Evolutionary conservation across 352 stramenopile species (phyloP).

Genomic region (Phytophthora palmivora): DNA sequence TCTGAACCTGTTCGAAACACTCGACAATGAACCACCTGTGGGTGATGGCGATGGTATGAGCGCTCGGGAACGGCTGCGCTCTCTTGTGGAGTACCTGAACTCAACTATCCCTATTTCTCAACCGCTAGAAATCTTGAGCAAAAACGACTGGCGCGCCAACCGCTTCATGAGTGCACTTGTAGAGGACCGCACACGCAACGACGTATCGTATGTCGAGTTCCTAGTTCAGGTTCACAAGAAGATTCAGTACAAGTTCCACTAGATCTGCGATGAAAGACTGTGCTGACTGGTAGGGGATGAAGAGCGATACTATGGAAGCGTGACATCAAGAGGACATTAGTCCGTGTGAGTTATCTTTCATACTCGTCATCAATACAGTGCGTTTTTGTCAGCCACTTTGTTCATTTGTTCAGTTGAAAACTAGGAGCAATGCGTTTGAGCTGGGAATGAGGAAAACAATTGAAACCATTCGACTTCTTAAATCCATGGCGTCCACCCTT

Average conservation of each 20-base stretch:
- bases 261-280: slow-evolving; percentile 36
- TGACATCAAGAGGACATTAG: slow-evolving; percentile 24
- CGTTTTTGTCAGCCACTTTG: slow-evolving; percentile 32
- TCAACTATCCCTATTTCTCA: slow-evolving; percentile 85
- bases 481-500: slow-evolving; percentile 91
- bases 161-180: slow-evolving; percentile 89
- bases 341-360: slow-evolving; percentile 11
- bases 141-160: slow-evolving; percentile 85
- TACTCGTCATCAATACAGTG: slow-evolving; percentile 39
- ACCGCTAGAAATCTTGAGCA: slow-evolving; percentile 84
- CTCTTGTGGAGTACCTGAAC: slow-evolving; percentile 81
- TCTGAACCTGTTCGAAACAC: slow-evolving; percentile 68
- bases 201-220: slow-evolving; percentile 92
- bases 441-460: neutral
- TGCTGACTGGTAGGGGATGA: slow-evolving; percentile 16
- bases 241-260: slow-evolving; percentile 92
- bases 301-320: slow-evolving; percentile 26
- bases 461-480: slow-evolving; percentile 27
- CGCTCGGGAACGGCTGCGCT: slow-evolving; percentile 69
- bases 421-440: neutral
- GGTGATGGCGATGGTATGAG: slow-evolving; percentile 50
- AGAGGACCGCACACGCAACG: slow-evolving; percentile 86
- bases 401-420: slow-evolving; percentile 12
- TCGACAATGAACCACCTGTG: slow-evolving; percentile 55
- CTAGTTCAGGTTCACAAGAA: slow-evolving; percentile 91